phyloP scores from a whole-genome alignment of 192 early-diverging fungal genomes.

The Coemansia sp. region DNA sequence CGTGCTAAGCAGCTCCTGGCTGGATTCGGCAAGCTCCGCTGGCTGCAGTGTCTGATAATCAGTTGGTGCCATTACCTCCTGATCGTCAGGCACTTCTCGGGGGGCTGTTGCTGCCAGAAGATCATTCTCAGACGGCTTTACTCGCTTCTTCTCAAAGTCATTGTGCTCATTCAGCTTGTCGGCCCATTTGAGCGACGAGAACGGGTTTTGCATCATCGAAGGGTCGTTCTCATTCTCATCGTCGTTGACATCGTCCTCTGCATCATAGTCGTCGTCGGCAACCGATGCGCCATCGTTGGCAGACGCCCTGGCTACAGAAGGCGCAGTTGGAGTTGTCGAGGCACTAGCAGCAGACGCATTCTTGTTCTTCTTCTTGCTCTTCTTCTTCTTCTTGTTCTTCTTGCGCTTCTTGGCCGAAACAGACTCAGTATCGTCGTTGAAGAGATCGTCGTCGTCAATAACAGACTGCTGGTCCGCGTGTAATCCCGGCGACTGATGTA shows the following conservation, averaged over 20 bases:
- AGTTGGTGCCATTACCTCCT: neutral
- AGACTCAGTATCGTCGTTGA: slow-evolving; percentile 24
- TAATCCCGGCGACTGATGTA: neutral
- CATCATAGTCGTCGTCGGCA: slow-evolving; percentile 26
- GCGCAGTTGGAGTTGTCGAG: neutral
- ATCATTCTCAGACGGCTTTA: neutral
- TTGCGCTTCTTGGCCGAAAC: slow-evolving; percentile 40
- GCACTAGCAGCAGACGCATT: slow-evolving; percentile 1
- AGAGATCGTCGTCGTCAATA: slow-evolving; percentile 18
- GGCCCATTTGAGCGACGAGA: slow-evolving; percentile 36
- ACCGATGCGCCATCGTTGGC: neutral
- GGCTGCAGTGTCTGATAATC: slow-evolving; percentile 7
- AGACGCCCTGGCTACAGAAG: neutral
- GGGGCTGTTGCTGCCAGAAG: neutral
- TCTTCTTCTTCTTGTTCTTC: slow-evolving; percentile 52
- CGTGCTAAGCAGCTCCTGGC: neutral
- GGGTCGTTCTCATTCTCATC: slow-evolving; percentile 7
- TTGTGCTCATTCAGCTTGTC: slow-evolving; percentile 4
- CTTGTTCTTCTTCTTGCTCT: slow-evolving; percentile 44
- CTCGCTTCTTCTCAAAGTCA: neutral
- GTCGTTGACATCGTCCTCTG: slow-evolving; percentile 10
- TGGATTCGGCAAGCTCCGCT: neutral
- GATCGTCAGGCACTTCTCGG: neutral
- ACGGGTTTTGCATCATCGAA: slow-evolving; percentile 38
- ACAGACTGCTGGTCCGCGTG: slow-evolving; percentile 1